phyloP scores from a whole-genome alignment of 23 red algal species.

The Chondrus crispus region DNA sequence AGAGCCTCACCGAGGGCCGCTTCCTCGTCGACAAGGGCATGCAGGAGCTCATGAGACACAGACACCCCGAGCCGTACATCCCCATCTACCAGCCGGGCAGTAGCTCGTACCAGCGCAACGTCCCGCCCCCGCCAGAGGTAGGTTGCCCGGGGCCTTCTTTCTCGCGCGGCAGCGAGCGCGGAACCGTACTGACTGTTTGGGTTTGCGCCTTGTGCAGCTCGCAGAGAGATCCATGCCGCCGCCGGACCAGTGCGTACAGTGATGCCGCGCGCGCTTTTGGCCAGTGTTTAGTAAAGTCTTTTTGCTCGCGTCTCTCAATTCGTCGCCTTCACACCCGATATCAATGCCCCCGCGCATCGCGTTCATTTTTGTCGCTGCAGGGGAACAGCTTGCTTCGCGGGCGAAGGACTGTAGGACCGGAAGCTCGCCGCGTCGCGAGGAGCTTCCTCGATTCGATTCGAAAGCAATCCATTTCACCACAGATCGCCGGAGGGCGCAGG shows the following conservation, averaged over 20 bases:
- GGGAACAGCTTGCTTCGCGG: no score
- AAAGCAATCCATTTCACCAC: no score
- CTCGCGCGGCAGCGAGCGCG: not conserved
- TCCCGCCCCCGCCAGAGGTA: conserved; percentile 88
- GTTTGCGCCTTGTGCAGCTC: not conserved
- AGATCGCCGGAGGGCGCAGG: no score
- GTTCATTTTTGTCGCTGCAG: no score
- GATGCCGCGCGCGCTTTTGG: not conserved
- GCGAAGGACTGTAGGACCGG: no score
- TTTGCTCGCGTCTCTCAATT: no score
- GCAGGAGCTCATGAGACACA: conserved; percentile 57
- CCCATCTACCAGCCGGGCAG: conserved; percentile 71
- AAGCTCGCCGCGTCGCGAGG: no score
- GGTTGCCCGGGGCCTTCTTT: not conserved
- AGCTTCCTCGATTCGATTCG: no score
- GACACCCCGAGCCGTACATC: conserved; percentile 89
- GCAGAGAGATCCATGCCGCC: not conserved
- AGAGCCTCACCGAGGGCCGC: conserved; percentile 62
- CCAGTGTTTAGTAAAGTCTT: not conserved
- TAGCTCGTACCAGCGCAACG: conserved; percentile 89
- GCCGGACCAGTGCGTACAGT: not conserved
- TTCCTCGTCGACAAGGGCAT: conserved; percentile 77
- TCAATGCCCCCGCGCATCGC: no score
- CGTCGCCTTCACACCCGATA: no score
- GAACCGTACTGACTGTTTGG: not conserved